These are phyloP conservation scores for Cephaloascus fragrans DNA, from an alignment of 805 yeast genomes.

Conservation along the genomic window DNA sequence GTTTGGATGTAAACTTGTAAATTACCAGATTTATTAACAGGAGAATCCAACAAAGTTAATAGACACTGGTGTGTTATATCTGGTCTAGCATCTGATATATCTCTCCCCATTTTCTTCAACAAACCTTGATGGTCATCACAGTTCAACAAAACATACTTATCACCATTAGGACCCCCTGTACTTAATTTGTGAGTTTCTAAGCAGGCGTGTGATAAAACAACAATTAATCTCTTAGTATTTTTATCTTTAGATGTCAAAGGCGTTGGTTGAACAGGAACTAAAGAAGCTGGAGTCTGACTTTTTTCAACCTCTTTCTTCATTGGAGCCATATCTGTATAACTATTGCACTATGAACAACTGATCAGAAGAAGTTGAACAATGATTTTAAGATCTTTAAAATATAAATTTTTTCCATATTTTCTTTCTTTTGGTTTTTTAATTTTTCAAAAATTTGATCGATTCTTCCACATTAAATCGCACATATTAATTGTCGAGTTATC, in stretches of 20 bases:
- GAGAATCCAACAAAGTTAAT: slow-evolving; percentile 90
- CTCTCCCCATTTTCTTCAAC: slow-evolving; percentile 91
- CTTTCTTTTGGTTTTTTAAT: no score
- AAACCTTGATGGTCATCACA: slow-evolving; percentile 98
- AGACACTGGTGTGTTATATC: slow-evolving; percentile 98
- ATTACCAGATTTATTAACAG: slow-evolving; percentile 94
- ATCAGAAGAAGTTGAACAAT: no score
- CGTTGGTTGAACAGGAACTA: slow-evolving; percentile 82
- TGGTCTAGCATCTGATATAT: slow-evolving; percentile 97
- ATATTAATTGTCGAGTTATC: no score
- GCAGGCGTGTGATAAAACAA: slow-evolving; percentile 94
- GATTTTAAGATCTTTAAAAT: no score
- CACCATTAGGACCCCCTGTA: slow-evolving; percentile 70
- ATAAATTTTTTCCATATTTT: no score
- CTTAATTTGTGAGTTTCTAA: slow-evolving; percentile 89
- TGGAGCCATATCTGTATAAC: background rate
- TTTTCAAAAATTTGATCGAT: no score
- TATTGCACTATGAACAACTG: no score
- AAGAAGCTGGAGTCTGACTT: slow-evolving; percentile 42
- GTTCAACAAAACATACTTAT: slow-evolving; percentile 85
- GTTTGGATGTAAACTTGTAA: slow-evolving; percentile 95
- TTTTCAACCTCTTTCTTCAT: slow-evolving; percentile 3
- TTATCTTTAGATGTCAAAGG: slow-evolving; percentile 80
- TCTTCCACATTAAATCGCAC: no score
- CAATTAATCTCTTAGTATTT: slow-evolving; percentile 76